Evolutionary conservation across 2,329 filamentous ascomycete genomes (phyloP).

Genomic region (Colletotrichum nymphaeae): DNA sequence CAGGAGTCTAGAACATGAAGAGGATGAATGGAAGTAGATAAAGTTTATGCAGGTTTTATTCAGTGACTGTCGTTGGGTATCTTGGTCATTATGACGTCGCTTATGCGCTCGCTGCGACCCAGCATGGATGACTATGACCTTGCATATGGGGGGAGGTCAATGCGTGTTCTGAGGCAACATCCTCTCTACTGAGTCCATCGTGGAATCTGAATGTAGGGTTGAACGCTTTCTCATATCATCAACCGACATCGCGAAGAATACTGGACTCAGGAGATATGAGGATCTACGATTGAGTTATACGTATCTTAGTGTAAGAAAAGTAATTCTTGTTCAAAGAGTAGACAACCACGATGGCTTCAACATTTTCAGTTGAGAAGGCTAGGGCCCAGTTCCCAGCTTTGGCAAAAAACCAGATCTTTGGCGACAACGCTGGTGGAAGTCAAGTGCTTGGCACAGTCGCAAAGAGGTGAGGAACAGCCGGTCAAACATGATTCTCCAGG

Average conservation of each 20-base stretch:
- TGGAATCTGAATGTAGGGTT: not conserved
- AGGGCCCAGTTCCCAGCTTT: conserved; percentile 76
- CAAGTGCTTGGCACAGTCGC: conserved; percentile 73
- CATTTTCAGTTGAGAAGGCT: conserved; percentile 53
- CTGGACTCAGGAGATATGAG: not conserved
- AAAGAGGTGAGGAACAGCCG: not conserved
- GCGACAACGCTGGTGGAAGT: conserved; percentile 83
- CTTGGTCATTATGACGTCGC: not conserved
- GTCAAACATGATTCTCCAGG: not conserved
- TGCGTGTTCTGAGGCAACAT: not conserved
- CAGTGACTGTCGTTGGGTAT: not conserved
- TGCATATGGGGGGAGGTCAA: not conserved
- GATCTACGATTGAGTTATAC: not conserved
- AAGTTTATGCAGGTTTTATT: not conserved
- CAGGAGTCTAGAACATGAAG: not conserved
- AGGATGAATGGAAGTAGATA: not conserved
- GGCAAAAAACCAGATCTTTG: conserved; percentile 73
- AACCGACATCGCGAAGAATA: not conserved
- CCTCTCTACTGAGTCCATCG: not conserved
- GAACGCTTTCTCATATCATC: not conserved
- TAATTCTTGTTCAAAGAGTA: not conserved
- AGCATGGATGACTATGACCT: not conserved
- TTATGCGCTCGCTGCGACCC: not conserved
- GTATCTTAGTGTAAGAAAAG: not conserved
- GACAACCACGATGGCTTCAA: not conserved